phyloP scores from a whole-genome alignment of 495 filamentous ascomycete genomes.

The Penicillium psychrofluorescens region DNA sequence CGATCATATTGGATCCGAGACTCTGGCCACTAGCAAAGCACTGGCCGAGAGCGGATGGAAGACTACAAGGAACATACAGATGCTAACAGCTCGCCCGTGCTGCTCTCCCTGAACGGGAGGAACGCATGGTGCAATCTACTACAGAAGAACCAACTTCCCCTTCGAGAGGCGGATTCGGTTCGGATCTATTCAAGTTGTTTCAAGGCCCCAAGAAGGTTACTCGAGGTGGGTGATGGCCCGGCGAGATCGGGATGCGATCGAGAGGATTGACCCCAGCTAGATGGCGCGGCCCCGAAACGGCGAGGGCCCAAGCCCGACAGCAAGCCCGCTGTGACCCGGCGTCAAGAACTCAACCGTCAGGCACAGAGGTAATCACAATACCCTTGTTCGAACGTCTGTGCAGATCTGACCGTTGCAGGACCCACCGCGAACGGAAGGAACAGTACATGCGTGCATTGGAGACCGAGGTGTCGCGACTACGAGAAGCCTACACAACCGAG shows the following conservation, averaged over 20 bases:
- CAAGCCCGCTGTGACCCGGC: slow-evolving; percentile 86
- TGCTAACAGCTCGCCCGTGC: no score
- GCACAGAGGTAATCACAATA: slow-evolving; percentile 68
- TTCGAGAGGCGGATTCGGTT: slow-evolving; percentile 16
- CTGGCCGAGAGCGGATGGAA: no score
- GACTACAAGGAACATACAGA: no score
- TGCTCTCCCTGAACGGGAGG: neutral
- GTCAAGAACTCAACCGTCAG: slow-evolving; percentile 92
- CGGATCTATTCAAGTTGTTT: slow-evolving; percentile 34
- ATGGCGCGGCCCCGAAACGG: slow-evolving; percentile 81
- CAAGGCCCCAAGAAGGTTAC: slow-evolving; percentile 25
- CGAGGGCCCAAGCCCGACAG: slow-evolving; percentile 94
- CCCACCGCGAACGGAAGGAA: slow-evolving; percentile 95
- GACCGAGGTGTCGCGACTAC: slow-evolving; percentile 71
- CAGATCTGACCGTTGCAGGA: slow-evolving; percentile 40
- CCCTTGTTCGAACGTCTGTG: neutral
- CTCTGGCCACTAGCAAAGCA: no score
- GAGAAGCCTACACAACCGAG: slow-evolving; percentile 38
- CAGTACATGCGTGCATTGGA: slow-evolving; percentile 91
- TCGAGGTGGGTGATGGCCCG: slow-evolving; percentile 20
- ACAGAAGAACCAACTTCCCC: slow-evolving; percentile 21
- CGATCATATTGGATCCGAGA: no score
- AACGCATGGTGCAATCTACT: slow-evolving; percentile 7
- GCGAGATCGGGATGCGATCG: no score
- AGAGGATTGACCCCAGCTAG: slow-evolving; percentile 24